Base-by-base conservation (phyloP, 805 yeast genomes). In the Yarrowia yakushimensis region DNA sequence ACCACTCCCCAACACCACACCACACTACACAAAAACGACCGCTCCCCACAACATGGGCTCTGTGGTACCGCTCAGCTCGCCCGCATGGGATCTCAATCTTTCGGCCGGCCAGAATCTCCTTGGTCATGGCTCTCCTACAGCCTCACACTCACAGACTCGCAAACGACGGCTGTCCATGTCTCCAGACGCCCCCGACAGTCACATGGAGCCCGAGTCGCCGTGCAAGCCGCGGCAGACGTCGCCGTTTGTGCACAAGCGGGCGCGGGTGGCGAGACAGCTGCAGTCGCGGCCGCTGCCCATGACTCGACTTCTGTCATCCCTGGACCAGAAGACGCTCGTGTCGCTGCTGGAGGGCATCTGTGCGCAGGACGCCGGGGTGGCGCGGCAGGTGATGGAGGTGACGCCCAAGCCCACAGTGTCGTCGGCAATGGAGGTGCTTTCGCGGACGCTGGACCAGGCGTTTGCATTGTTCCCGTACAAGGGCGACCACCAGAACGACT, bases 401-500 rank as follows among this genome's bases (percentile, higher is more conserved):
- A 79, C 88, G 0, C 90, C 92, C 25, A 77, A 77, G 55, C 84
- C 91, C 15, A 77, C 85, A 0, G 79, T 84, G 4, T 72, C 76
- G 12, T 78, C 80, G 63, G 81, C 88, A 6, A 70, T 86, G 10
- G 76, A 73, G 11, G 76, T 83, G 42, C 76, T 90, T 60, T 71
- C 75, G 37, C 67, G 70, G 7, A 82, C 84, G 68, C 74, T 81
- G 52, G 70, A 69, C 4, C 65, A 63, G 8, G 81, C 88, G 27
- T 68, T 75, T 20, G 71, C 72, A 10, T 78, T 80, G 64, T 73
- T 90, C 66, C 97, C 97, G 0, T 89, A 87, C 72, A 85, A 85
- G 66, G 90, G 89, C 66, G 91, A 88, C 67, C 78, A 80, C 10
- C 78, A 81, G 36, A 82, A 87, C 50, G 96, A 90, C 72, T 90